These are phyloP conservation scores for Colletotrichum incanum DNA, from an alignment of 2,329 filamentous ascomycete species.

Conservation along the genomic window DNA sequence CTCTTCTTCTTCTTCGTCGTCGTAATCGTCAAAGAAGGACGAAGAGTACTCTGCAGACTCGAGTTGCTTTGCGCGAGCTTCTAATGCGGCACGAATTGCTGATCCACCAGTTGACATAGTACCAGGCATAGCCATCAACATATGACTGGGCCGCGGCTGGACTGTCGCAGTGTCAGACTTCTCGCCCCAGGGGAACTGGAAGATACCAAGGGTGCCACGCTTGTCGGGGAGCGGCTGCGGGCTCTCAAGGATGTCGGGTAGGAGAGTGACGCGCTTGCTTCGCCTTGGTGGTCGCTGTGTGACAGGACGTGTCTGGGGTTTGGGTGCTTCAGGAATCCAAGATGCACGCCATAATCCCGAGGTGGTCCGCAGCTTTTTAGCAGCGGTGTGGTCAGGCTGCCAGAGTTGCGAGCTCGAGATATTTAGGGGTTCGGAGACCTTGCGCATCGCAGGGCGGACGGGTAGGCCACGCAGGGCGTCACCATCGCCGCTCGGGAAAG, in stretches of 20 bases:
- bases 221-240: constrained; percentile 72
- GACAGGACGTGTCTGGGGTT: constrained; percentile 58
- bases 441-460: constrained; percentile 56
- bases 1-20: constrained; percentile 62
- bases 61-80: constrained; percentile 54
- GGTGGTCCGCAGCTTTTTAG: constrained; percentile 43
- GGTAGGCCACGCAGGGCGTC: constrained; percentile 50
- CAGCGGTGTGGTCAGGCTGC: constrained; percentile 49
- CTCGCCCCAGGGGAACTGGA: constrained; percentile 78
- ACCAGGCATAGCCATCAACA: constrained; percentile 65
- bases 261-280: constrained; percentile 69
- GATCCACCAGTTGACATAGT: constrained; percentile 63
- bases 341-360: constrained; percentile 51
- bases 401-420: constrained; percentile 59
- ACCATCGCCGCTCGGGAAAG: constrained; percentile 17
- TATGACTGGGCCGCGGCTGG: constrained; percentile 55
- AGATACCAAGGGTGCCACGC: constrained; percentile 74
- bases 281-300: constrained; percentile 70
- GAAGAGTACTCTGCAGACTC: constrained; percentile 60
- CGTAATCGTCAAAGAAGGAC: constrained; percentile 74
- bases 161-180: constrained; percentile 70
- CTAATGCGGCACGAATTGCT: constrained; percentile 49
- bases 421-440: constrained; percentile 50
- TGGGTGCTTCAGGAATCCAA: constrained; percentile 42
- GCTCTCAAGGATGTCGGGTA: constrained; percentile 76